Evolutionary conservation across 768 basidiomycete species (phyloP).

Genomic region (Pleurotus cornucopiae): DNA sequence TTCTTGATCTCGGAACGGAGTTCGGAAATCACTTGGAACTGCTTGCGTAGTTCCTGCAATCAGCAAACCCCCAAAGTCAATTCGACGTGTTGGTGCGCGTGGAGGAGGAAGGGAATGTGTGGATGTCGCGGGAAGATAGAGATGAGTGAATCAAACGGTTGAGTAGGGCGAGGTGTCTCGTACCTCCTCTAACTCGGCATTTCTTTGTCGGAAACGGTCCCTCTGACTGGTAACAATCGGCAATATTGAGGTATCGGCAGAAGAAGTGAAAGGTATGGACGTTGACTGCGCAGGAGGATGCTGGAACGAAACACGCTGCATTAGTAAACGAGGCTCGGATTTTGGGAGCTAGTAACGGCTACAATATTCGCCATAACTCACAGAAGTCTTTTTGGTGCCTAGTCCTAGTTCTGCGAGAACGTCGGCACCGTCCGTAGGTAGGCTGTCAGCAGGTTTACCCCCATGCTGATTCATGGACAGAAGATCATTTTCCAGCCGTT

Average conservation of each 20-base stretch:
- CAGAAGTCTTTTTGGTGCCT: constrained; percentile 44
- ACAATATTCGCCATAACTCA: constrained; percentile 18
- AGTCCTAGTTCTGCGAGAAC: constrained; percentile 72
- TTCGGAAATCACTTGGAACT: constrained; percentile 92
- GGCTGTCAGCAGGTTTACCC: constrained; percentile 19
- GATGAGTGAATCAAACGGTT: neutral
- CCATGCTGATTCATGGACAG: constrained; percentile 71
- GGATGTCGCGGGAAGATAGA: constrained; percentile 10
- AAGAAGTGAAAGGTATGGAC: constrained; percentile 66
- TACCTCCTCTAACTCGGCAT: constrained; percentile 95
- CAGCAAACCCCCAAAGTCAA: neutral
- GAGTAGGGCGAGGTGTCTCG: neutral
- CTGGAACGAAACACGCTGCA: constrained; percentile 9
- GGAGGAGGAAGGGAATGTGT: constrained; percentile 1
- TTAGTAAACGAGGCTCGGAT: too few species aligned
- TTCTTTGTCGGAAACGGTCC: constrained; percentile 95
- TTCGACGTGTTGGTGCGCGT: too few species aligned
- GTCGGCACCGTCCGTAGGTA: constrained; percentile 38
- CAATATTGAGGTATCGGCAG: constrained; percentile 92
- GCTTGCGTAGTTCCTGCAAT: constrained; percentile 84
- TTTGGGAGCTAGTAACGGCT: too few species aligned
- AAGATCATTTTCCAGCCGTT: constrained; percentile 89
- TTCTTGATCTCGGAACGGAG: constrained; percentile 89
- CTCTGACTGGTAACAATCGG: constrained; percentile 97
- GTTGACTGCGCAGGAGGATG: constrained; percentile 42